Base-by-base conservation (phyloP, 2,329 filamentous ascomycete genomes). In the Rhytidhysteron rufulum region DNA sequence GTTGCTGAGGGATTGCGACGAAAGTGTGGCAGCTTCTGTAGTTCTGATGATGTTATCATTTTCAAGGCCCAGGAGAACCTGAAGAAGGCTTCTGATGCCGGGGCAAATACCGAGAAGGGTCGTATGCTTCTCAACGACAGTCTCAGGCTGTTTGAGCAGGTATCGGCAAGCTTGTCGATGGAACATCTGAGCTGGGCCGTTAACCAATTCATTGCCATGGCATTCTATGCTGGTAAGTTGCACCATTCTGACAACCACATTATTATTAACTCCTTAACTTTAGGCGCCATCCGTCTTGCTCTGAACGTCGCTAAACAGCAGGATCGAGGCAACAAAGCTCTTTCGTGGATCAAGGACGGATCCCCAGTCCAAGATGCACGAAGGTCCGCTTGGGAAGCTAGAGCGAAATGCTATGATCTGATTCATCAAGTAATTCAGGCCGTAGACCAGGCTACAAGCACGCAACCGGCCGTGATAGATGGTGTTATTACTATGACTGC, bases 21-120 rank as follows among this genome's bases (percentile, higher is more conserved):
- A 53, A 81, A 90, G 54, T 98, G 93, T 54, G 94, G 93, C 47
- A 96, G 86, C 67, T 98, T 98, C 76, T 98, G 93, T 65, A 96
- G 90, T 57, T 83, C 91, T 0, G 91, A 98, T 49, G 93, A 98
- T 69, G 93, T 97, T 2, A 83, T 97, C 49, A 91, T 96, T 52
- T 98, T 98, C 81, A 97, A 95, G 67, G 93, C 93, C 0, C 91
- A 97, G 62, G 93, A 98, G 65, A 86, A 91, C 55, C 72, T 97
- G 39, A 94, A 95, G 72, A 80, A 88, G 51, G 91, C 91, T 1
- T 82, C 83, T 2, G 90, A 96, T 62, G 80, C 86, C 34, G 80
- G 82, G 8, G 72, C 77, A 4, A 88, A 89, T 56, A 82, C 82
- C 4, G 91, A 90, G 51, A 74, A 81, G 38, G 87, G 86, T 5